Percentiles rank a stretch among this genome's conserved stretches.
Conservation (phyloP, 2,329 filamentous ascomycete genomes). For the Alternaria angustiovoidea region DNA sequence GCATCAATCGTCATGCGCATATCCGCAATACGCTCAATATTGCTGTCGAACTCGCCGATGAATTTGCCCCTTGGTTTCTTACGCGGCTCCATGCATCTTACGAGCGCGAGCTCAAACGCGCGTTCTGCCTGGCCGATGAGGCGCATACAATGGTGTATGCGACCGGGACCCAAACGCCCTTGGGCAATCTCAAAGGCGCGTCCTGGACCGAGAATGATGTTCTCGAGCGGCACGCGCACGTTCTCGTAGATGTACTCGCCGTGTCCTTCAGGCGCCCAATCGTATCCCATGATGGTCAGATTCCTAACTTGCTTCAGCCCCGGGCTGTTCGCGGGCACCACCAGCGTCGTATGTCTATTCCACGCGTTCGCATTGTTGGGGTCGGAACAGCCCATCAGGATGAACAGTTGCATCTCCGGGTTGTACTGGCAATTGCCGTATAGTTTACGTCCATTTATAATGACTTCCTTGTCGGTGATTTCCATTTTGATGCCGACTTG, state of each 20-base stretch:
- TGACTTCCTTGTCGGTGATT: conserved; percentile 49
- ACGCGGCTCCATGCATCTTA: conserved; percentile 48
- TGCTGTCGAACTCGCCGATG: conserved; percentile 54
- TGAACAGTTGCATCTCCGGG: conserved; percentile 46
- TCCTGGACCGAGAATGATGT: conserved; percentile 54
- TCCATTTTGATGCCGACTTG: conserved; percentile 55
- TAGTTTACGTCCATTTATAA: conserved; percentile 54
- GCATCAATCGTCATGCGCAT: conserved; percentile 54
- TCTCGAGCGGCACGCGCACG: conserved; percentile 51
- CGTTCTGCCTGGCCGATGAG: conserved; percentile 55
- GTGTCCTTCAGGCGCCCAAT: conserved; percentile 55
- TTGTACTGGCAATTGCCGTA: conserved; percentile 54
- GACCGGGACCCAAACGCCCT: conserved; percentile 52
- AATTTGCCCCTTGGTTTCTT: conserved; percentile 53
- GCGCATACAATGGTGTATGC: conserved; percentile 56
- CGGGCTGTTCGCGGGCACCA: conserved; percentile 50
- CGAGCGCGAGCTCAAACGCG: conserved; percentile 53
- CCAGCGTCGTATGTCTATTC: conserved; percentile 52
- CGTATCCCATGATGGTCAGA: conserved; percentile 54
- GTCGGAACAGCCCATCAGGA: conserved; percentile 52
- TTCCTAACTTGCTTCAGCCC: conserved; percentile 53
- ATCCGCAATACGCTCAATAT: conserved; percentile 53
- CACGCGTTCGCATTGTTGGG: conserved; percentile 52
- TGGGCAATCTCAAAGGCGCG: conserved; percentile 56
- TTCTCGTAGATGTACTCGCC: conserved; percentile 55